Base-by-base conservation (phyloP, 1,139 yeast species). In the Yamadazyma membranifaciens region DNA sequence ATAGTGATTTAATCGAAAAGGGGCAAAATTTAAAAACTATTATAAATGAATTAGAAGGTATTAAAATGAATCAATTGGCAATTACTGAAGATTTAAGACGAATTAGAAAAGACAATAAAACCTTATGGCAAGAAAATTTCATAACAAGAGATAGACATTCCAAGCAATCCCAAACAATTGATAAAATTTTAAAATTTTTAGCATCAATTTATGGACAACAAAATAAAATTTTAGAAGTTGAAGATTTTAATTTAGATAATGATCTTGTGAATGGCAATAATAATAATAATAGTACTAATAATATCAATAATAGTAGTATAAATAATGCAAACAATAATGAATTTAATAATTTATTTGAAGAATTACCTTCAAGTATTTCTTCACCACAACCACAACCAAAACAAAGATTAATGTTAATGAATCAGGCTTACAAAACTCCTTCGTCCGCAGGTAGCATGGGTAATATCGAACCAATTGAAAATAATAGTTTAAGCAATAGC, bases 81-180 rank as follows among this genome's bases (percentile, higher is more conserved):
- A 86, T 92, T 20, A 78, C 89, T 3, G 95, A 89, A 49, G 98
- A 92, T 56, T 69, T 92, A 44, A 69, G 83, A 50, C 73, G 97
- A 45, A 81, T 92, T 31, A 75, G 91, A 47, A 83, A 83, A 49
- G 98, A 94, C 56, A 92, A 92, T 61, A 91, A 88, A 57, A 66
- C 88, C 51, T 67, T 92, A 39, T 92, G 98, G 98, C 82, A 83
- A 45, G 98, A 92, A 58, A 84, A 88, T 55, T 82, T 75, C 55
- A 67, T 83, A 42, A 84, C 94, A 4, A 71, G 97, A 42, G 97
- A 92, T 58, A 78, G 94, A 46, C 87, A 89, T 59, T 80, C 83
- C 49, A 75, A 83, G 33, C 98, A 92, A 58, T 82, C 91, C 28
- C 91, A 87, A 48, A 88, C 96, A 17, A 70, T 92, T 46, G 96